phyloP scores from a whole-genome alignment of 2,329 filamentous ascomycete species.

The Aspergillus ustus region DNA sequence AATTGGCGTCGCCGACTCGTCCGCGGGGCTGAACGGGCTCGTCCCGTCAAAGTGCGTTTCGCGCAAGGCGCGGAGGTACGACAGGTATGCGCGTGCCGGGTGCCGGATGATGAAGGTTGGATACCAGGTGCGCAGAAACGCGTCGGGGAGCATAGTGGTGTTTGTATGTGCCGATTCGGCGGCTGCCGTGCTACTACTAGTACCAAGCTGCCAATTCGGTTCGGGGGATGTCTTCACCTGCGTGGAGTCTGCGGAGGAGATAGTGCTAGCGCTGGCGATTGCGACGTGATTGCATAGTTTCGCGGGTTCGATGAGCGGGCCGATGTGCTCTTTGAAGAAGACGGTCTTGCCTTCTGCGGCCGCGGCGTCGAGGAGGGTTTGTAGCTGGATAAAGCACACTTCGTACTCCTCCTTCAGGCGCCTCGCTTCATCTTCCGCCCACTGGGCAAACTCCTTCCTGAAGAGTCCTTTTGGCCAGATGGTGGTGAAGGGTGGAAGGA shows the following conservation, averaged over 20 bases:
- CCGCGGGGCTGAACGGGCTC: slow-evolving; percentile 1
- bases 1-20: too few relatives aligned
- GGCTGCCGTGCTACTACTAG: too few relatives aligned
- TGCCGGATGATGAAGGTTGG: slow-evolving; percentile 46
- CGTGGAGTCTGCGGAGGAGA: slow-evolving; percentile 7
- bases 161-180: too few relatives aligned
- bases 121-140: slow-evolving; percentile 38
- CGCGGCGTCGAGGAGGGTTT: slow-evolving; percentile 28
- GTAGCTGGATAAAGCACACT: slow-evolving; percentile 29
- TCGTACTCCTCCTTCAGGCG: slow-evolving; percentile 30
- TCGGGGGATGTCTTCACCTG: neutral
- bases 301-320: slow-evolving; percentile 30
- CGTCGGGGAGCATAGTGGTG: slow-evolving; percentile 41
- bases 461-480: neutral
- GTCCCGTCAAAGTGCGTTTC: slow-evolving; percentile 22
- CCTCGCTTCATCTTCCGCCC: slow-evolving; percentile 31
- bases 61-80: slow-evolving; percentile 38
- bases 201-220: too few relatives aligned
- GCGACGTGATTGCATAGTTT: slow-evolving; percentile 7
- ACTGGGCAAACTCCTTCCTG: slow-evolving; percentile 28
- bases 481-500: slow-evolving; percentile 18
- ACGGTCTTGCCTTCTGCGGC: slow-evolving; percentile 30
- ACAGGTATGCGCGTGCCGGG: slow-evolving; percentile 46
- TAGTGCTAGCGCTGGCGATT: slow-evolving; percentile 21
- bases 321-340: slow-evolving; percentile 43